Evolutionary conservation across 495 filamentous ascomycete species (phyloP), one percentile per base, ranked within the genome.

Genomic region (Xylaria curta): DNA sequence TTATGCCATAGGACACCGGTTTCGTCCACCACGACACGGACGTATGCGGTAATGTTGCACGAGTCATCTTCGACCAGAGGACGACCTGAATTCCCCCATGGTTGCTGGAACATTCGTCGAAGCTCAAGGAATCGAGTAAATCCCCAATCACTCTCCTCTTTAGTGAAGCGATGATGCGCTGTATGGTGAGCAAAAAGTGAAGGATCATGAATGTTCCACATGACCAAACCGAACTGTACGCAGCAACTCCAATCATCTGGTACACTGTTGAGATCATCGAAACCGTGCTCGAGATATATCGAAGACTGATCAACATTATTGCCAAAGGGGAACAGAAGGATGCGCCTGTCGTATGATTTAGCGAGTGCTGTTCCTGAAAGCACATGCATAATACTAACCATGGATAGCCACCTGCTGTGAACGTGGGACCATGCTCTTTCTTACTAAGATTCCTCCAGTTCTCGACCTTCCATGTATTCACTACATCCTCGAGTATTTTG

Each of bases 1-100:
- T 93, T 98, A 81, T 99, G 96, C 96, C 96, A 99, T 72, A 99
- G 81, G n/a, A 99, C 96, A 65, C 96, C 96, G 3, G 96, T 99
- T 40, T 97, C 96, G 79, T 99, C 96, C 81, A 98, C 97, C 54
- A 97, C 91, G 60, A 97, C 89, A 58, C 95, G 89, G 61, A 99
- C 92, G 77, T 97, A 99, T 61, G 95, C 96, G 2, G 94, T 97
- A 73, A 98, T 85, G 74, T 93, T 95, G 61, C 91, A 93, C 38
- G 88, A 86, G 61, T 97, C 93, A 76, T 94, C 91, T 80, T 98
- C 94, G 15, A 97, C 90, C 71, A 99, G 86, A n/a, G 92, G 93
- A 47, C 91, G 87, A 62, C 94, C 89, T 1, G 76, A 78, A 24
- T 77, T 78, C 24, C 83, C 84, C 88, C 89, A 97, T 7, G 86